Evolutionary conservation across 2,329 filamentous ascomycete species (phyloP).

Genomic region (Cladosporium sp.): DNA sequence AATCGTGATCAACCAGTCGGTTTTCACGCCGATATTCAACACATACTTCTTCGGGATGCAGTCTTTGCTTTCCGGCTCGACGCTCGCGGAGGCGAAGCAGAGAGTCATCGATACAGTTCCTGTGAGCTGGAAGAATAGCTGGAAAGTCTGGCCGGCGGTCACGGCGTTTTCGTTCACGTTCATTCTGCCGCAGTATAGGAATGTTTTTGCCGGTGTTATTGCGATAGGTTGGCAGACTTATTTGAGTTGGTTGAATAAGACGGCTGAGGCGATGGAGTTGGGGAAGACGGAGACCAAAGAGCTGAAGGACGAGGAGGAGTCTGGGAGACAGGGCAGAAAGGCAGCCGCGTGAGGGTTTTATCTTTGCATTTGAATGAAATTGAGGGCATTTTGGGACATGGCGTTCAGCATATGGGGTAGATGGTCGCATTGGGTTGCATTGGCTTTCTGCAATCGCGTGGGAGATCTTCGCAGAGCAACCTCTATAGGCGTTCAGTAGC

Average conservation of each 20-base stretch:
- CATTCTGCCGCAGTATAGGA: conserved; percentile 72
- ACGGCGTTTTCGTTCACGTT: conserved; percentile 87
- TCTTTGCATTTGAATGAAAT: too few relatives aligned
- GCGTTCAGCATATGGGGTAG: neutral
- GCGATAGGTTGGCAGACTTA: conserved; percentile 94
- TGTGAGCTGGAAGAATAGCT: conserved; percentile 69
- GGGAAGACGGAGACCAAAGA: conserved; percentile 1
- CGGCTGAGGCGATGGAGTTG: conserved; percentile 51
- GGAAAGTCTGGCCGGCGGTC: conserved; percentile 84
- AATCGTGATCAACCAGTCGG: conserved; percentile 71
- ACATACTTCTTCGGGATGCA: conserved; percentile 52
- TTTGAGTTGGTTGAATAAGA: conserved; percentile 72
- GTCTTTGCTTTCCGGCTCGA: conserved; percentile 54
- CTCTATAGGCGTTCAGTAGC: neutral
- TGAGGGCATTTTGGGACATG: too few relatives aligned
- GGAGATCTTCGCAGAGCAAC: too few relatives aligned
- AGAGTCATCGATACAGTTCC: conserved; percentile 74
- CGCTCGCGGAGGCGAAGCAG: conserved; percentile 59
- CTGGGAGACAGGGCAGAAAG: conserved; percentile 2
- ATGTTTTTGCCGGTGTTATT: conserved; percentile 69
- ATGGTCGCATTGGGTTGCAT: too few relatives aligned
- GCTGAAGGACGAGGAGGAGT: conserved; percentile 10
- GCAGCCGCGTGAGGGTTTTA: conserved; percentile 10
- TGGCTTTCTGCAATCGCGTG: too few relatives aligned
- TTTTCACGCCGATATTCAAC: conserved; percentile 68